phyloP scores from a whole-genome alignment of 805 yeast species.

The Soucietia sequanensis region DNA sequence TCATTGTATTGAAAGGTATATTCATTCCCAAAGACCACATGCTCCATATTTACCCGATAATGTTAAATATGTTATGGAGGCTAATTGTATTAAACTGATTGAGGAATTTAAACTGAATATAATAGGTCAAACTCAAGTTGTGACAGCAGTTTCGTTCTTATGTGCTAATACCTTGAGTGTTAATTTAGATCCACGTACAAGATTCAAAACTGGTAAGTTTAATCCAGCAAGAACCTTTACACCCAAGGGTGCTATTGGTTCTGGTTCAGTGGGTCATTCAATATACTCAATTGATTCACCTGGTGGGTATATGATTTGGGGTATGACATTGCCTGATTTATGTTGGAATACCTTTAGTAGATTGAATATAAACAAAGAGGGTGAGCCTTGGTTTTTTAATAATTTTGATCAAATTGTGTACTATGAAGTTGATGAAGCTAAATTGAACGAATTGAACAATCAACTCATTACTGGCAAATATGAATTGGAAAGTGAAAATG shows the following conservation, averaged over 20 bases:
- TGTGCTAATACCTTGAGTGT: constrained; percentile 33
- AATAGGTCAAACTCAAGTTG: constrained; percentile 20
- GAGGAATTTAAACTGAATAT: constrained; percentile 21
- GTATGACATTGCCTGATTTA: constrained; percentile 24
- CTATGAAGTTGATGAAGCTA: constrained; percentile 33
- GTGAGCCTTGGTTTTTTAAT: constrained; percentile 31
- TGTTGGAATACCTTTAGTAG: constrained; percentile 34
- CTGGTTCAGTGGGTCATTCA: constrained; percentile 23
- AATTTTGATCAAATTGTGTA: constrained; percentile 31
- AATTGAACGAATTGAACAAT: constrained; percentile 23
- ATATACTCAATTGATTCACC: constrained; percentile 24
- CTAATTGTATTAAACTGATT: constrained; percentile 19
- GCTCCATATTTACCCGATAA: constrained; percentile 29
- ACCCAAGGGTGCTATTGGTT: constrained; percentile 27
- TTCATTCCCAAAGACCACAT: constrained; percentile 26
- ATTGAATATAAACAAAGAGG: too few relatives aligned
- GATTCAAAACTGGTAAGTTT: constrained; percentile 24
- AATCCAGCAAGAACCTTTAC: constrained; percentile 31
- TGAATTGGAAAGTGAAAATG: constrained; percentile 20
- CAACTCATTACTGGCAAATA: constrained; percentile 26
- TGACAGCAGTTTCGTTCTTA: constrained; percentile 25
- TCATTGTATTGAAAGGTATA: constrained; percentile 21
- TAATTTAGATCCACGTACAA: constrained; percentile 27
- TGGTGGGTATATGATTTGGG: constrained; percentile 23
- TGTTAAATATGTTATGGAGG: constrained; percentile 21